Percentiles rank a stretch among this genome's conserved stretches.
Conservation (phyloP, 768 basidiomycete species). For the Agaricus blazei region DNA sequence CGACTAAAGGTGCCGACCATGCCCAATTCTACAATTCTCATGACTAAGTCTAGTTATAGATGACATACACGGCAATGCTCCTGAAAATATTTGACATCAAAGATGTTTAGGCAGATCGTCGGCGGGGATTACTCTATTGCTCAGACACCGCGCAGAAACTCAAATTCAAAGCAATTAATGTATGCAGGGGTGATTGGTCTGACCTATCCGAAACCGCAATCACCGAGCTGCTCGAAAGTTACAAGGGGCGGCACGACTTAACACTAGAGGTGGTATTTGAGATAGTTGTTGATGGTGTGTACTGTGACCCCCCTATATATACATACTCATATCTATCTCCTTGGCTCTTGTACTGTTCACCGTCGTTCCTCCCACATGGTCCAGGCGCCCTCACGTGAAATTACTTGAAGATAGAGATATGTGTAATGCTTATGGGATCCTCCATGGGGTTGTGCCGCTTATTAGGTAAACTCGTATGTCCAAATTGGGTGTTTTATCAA, state of each 20-base stretch:
- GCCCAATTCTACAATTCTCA: background rate
- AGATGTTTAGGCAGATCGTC: constrained; percentile 32
- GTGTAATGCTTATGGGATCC: constrained; percentile 40
- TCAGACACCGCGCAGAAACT: constrained; percentile 33
- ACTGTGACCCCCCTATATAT: background rate
- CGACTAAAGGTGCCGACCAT: background rate
- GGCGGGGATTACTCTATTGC: constrained; percentile 30
- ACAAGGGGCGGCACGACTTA: constrained; percentile 4
- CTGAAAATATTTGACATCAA: constrained; percentile 26
- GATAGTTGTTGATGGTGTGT: constrained; percentile 32
- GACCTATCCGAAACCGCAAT: background rate
- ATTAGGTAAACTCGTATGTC: constrained; percentile 50
- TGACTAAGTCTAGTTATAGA: constrained; percentile 14
- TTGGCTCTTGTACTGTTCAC: background rate
- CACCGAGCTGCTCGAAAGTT: background rate
- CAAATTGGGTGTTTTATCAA: background rate
- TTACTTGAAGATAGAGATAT: constrained; percentile 34
- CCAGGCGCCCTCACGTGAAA: no score
- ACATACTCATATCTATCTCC: background rate
- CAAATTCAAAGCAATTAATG: constrained; percentile 29
- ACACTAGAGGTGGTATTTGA: constrained; percentile 33
- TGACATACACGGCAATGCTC: constrained; percentile 35
- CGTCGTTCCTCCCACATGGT: no score
- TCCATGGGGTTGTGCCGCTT: constrained; percentile 59
- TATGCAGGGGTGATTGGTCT: constrained; percentile 4